Conservation (phyloP, 129 eudicot genomes). For the Escallonia rubra region DNA sequence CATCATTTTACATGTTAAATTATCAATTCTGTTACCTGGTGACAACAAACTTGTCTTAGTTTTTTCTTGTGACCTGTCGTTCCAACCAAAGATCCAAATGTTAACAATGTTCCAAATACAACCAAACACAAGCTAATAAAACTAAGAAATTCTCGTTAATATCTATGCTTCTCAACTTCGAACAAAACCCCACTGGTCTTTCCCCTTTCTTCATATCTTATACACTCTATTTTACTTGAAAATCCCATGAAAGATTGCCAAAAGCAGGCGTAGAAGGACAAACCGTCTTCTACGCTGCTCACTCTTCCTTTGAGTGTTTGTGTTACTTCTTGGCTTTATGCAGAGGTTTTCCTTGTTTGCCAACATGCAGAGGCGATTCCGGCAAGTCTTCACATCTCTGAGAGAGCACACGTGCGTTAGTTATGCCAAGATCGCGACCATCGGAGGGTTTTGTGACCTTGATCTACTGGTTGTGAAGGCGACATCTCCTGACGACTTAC, state of each 20-base stretch:
- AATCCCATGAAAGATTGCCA: too few species aligned
- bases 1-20: too few species aligned
- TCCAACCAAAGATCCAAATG: background rate
- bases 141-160: too few species aligned
- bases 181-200: too few species aligned
- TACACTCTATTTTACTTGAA: too few species aligned
- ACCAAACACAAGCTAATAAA: too few species aligned
- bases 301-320: background rate
- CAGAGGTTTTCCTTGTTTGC: background rate
- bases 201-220: too few species aligned
- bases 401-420: slow-evolving; percentile 50
- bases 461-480: slow-evolving; percentile 59
- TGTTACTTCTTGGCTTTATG: background rate
- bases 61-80: slow-evolving; percentile 1
- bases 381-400: slow-evolving; percentile 41
- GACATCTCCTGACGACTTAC: slow-evolving; percentile 65
- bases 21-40: background rate
- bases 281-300: background rate
- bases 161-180: too few species aligned
- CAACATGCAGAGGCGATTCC: slow-evolving; percentile 54
- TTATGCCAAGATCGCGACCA: slow-evolving; percentile 57
- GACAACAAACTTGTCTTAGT: background rate
- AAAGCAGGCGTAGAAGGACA: too few species aligned
- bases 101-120: background rate
- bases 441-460: slow-evolving; percentile 67